These are phyloP conservation scores for Furcasterigmium furcatum DNA, from an alignment of 2,329 filamentous ascomycete species.

Conservation along the genomic window DNA sequence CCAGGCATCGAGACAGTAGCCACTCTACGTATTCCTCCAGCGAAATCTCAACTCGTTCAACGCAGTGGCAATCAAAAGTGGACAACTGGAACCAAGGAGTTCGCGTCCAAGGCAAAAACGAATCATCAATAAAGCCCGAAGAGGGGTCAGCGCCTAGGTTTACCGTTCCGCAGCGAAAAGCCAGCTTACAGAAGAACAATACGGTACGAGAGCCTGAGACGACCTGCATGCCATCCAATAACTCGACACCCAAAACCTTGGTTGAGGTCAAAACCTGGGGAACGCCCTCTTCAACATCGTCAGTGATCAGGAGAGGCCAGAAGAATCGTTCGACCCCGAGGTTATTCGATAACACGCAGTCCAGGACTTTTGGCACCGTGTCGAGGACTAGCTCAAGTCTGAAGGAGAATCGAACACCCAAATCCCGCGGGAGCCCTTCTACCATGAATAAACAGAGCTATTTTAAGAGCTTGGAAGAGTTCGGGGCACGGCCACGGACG, in stretches of 20 bases:
- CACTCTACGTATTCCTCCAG: neutral
- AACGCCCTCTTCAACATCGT: too few species aligned
- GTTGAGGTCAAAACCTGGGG: too few species aligned
- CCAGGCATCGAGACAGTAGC: neutral
- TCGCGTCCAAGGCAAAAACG: neutral
- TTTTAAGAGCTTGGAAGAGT: neutral
- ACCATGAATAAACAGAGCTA: neutral
- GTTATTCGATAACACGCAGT: too few species aligned
- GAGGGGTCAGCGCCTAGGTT: too few species aligned
- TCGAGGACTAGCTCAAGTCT: neutral
- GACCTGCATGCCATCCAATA: neutral
- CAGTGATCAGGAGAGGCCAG: too few species aligned
- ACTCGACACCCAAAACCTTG: too few species aligned
- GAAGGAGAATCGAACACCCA: neutral
- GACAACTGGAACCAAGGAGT: too few species aligned
- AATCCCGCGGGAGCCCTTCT: neutral
- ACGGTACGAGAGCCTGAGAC: constrained; percentile 2
- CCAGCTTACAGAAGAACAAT: constrained; percentile 7
- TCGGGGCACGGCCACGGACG: neutral
- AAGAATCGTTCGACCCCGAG: neutral
- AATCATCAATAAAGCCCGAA: too few species aligned
- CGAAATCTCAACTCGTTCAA: neutral
- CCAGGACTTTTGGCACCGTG: too few species aligned
- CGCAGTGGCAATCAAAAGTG: neutral
- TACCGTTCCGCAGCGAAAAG: constrained; percentile 7